A percentile compares a stretch with the other conserved stretches of the same genome.
phyloP scores from a whole-genome alignment of 345 rosid species.

The Camelina neglecta region DNA sequence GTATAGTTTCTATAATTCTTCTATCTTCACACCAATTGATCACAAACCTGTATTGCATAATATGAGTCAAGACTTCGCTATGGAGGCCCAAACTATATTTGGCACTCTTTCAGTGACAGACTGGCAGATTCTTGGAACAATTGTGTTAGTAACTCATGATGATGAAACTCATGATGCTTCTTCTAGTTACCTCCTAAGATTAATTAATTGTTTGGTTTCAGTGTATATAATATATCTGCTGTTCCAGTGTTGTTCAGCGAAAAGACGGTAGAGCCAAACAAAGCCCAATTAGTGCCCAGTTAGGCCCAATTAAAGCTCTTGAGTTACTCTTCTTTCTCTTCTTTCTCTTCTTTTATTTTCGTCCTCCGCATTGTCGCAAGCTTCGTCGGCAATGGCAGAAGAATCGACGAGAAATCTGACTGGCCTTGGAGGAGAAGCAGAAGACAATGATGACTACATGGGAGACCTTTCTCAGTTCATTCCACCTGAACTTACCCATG shows the following conservation, averaged over 20 bases:
- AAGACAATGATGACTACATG: conserved; percentile 74
- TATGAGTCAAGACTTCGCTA: neutral
- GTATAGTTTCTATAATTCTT: too few species aligned
- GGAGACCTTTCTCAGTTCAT: conserved; percentile 82
- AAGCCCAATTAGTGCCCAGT: conserved; percentile 15
- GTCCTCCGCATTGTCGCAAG: conserved; percentile 2
- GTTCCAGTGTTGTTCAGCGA: too few species aligned
- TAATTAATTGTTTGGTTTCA: neutral
- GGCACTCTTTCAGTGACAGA: neutral
- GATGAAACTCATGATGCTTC: neutral
- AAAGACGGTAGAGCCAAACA: neutral
- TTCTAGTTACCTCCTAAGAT: neutral
- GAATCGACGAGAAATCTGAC: conserved; percentile 40
- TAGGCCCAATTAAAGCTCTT: conserved; percentile 26
- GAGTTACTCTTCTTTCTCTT: neutral
- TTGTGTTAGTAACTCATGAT: neutral
- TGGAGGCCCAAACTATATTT: neutral
- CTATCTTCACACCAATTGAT: neutral
- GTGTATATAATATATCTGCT: too few species aligned
- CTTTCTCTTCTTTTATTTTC: neutral
- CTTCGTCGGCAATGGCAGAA: conserved; percentile 43
- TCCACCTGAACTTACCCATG: conserved; percentile 53
- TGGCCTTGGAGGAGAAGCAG: conserved; percentile 42
- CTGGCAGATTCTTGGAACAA: neutral
- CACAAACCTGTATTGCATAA: neutral